phyloP scores from a whole-genome alignment of 805 yeast genomes.

The Candida silvatica region DNA sequence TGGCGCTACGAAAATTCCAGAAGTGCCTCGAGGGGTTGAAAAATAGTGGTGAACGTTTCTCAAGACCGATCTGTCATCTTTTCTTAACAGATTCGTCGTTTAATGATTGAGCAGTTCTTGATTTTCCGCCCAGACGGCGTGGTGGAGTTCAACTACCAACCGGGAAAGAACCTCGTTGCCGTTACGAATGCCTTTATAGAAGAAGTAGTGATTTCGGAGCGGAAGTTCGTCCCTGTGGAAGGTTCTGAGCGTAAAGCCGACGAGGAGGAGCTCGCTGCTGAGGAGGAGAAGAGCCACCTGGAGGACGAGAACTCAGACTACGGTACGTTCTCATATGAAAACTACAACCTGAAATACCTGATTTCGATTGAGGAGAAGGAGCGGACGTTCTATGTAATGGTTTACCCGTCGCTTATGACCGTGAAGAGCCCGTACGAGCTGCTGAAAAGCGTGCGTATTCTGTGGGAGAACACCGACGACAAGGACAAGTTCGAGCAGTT shows the following conservation, averaged over 20 bases:
- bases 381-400: constrained; percentile 31
- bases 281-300: constrained; percentile 9
- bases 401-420: constrained; percentile 29
- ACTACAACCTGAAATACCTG: constrained; percentile 37
- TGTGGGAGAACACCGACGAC: constrained; percentile 17
- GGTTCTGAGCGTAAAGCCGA: constrained; percentile 11
- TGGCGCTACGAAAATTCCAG: too few relatives aligned
- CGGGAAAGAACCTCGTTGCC: constrained; percentile 28
- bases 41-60: too few relatives aligned
- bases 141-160: constrained; percentile 39
- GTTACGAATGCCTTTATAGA: constrained; percentile 40
- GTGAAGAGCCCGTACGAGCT: constrained; percentile 23
- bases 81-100: too few relatives aligned
- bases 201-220: constrained; percentile 37
- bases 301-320: constrained; percentile 14
- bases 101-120: constrained; percentile 40
- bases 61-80: background rate
- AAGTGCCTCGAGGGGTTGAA: too few relatives aligned
- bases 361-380: constrained; percentile 23
- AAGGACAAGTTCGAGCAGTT: constrained; percentile 29
- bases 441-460: constrained; percentile 14
- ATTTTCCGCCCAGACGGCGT: constrained; percentile 45
- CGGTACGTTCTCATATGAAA: constrained; percentile 26
- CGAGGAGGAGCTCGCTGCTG: constrained; percentile 4
- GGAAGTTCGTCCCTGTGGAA: constrained; percentile 17